A percentile compares a stretch with the other conserved stretches of the same genome.
These are phyloP conservation scores for Lotmaria passim DNA, from an alignment of 208 protist genomes.

Conservation along the genomic window DNA sequence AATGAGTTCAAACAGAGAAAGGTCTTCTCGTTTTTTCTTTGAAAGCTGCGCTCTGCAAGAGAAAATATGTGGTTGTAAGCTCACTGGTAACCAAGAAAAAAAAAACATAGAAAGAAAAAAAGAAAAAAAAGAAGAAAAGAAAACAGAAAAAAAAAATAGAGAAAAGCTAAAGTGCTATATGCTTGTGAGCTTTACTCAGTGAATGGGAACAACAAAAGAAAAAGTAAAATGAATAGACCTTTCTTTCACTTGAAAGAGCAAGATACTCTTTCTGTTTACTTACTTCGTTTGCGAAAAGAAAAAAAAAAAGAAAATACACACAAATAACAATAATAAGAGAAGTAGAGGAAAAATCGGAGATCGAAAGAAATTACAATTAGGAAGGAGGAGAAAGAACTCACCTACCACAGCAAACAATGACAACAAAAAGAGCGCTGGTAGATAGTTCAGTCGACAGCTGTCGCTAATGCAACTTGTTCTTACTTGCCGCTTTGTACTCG, in stretches of 20 bases:
- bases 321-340: not conserved
- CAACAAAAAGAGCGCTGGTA: not conserved
- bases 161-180: conserved; percentile 2
- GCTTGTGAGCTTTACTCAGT: not conserved
- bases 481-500: conserved; percentile 5
- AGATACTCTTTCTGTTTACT: not conserved
- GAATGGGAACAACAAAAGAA: not conserved
- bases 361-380: conserved; percentile 8
- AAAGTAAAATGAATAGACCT: not conserved
- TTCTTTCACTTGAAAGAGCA: not conserved
- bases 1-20: no score
- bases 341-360: conserved; percentile 4
- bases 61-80: not conserved
- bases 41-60: no score
- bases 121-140: conserved; percentile 3
- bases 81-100: not conserved
- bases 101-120: conserved; percentile 8
- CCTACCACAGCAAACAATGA: not conserved
- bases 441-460: conserved; percentile 2
- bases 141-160: conserved; percentile 13
- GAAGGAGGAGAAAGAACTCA: conserved; percentile 3
- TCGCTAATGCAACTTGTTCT: conserved; percentile 10
- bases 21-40: no score
- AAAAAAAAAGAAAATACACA: not conserved
- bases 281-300: not conserved